A percentile compares a stretch with the other conserved stretches of the same genome.
Evolutionary conservation across 805 yeast genomes (phyloP).

Genomic region (Ascoidea rubescens): DNA sequence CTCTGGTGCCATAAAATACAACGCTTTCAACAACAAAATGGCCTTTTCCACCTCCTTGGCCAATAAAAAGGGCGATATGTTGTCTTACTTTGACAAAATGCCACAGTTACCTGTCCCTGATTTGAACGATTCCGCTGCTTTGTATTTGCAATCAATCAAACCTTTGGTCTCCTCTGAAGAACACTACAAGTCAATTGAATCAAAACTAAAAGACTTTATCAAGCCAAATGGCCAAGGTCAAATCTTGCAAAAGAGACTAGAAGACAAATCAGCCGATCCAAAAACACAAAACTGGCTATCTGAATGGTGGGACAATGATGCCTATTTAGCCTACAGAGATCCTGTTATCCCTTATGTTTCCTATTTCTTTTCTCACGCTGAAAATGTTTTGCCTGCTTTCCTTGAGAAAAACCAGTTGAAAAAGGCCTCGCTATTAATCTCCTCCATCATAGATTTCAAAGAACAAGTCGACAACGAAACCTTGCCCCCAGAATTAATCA

Average conservation of each 20-base stretch:
- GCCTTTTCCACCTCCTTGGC: too few species aligned
- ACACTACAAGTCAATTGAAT: conserved; percentile 38
- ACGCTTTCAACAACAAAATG: too few species aligned
- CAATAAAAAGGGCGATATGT: conserved; percentile 48
- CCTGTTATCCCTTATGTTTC: conserved; percentile 93
- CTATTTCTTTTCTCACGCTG: conserved; percentile 78
- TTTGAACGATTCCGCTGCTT: conserved; percentile 51
- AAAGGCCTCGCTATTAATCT: conserved; percentile 66
- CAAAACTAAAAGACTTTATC: conserved; percentile 52
- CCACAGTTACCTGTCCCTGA: conserved; percentile 86
- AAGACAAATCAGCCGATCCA: conserved; percentile 30
- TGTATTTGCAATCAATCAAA: conserved; percentile 57
- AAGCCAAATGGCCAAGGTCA: conserved; percentile 50
- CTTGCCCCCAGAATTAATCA: conserved; percentile 62
- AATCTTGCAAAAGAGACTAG: conserved; percentile 51
- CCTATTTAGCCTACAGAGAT: conserved; percentile 81
- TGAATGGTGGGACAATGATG: conserved; percentile 88
- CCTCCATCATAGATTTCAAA: conserved; percentile 56
- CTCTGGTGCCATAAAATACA: too few species aligned
- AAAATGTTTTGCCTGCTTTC: conserved; percentile 27
- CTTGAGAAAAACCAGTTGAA: conserved; percentile 50
- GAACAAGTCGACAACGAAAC: conserved; percentile 53
- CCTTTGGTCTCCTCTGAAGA: conserved; percentile 44
- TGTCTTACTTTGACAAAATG: conserved; percentile 53
- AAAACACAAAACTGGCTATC: conserved; percentile 74